Evolutionary conservation across 2,329 filamentous ascomycete genomes (phyloP), one percentile per base, ranked within the genome.

Genomic region (Cadophora gregata): DNA sequence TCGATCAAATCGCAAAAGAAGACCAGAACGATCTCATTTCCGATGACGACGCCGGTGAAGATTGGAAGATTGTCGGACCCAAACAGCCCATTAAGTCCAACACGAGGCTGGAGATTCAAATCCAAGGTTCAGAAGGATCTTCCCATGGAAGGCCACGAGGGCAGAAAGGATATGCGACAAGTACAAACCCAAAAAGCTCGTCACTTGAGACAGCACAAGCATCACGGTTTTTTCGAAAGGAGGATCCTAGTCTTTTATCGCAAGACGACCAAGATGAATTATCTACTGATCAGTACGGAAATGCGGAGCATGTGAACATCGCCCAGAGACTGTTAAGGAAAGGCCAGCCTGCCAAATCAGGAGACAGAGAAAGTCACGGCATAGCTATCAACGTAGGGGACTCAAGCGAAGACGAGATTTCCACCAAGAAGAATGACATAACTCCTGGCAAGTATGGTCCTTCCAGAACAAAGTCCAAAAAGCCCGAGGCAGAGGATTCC

Each of bases 21-120:
- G 66, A 62, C 29, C 7, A 10, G 25, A 38, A 53, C n/a, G 67
- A 68, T 51, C 67, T 36, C 21, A 66, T 68, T 24, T 64, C 56
- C 21, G 67, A 68, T 51, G 4, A 27, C 21, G 67, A 64, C 9
- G 25, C 19, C 21, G 67, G 64, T 45, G 4, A 21, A n/a, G 64
- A 62, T 25, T 4, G 29, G 16, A 42, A 24, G n/a, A 38, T 36
- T 21, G 36, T 33, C 21, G 10, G 19, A 12, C n/a, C 10, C 21
- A 12, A 4, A 21, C 10, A 6, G 14, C 3, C 19, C 10, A 21
- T 2, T n/a, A 55, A 55, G 19, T 9, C 29, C 21, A 36, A 56
- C 21, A 58, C 25, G n/a, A 42, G 14, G 24, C 10, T 25, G 21
- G 33, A 58, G 16, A 16, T 38, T 2, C 31, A 25, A 42, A 58